Evolutionary conservation across 176 grass and related monocot genomes (phyloP).

Genomic region (Microstegium vimineum): DNA sequence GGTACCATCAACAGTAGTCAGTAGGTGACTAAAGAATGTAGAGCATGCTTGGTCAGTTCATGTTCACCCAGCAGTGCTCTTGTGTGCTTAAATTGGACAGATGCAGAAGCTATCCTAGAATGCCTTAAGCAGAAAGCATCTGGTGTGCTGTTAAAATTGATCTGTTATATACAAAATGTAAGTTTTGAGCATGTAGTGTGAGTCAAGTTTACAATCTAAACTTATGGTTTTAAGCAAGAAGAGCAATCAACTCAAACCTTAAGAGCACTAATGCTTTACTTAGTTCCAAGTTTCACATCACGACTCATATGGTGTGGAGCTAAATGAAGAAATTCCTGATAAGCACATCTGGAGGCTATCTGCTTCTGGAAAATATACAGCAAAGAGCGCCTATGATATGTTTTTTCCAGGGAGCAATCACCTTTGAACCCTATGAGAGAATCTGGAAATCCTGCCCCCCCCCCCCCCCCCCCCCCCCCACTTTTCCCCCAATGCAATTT

Average conservation of each 20-base stretch:
- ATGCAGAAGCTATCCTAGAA: not conserved
- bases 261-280: not conserved
- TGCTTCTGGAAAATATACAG: too few relatives aligned
- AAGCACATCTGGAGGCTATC: too few relatives aligned
- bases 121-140: not conserved
- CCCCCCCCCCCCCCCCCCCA: too few relatives aligned
- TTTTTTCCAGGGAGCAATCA: too few relatives aligned
- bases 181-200: not conserved
- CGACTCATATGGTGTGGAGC: too few relatives aligned
- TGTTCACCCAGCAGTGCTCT: not conserved
- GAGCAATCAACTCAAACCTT: not conserved
- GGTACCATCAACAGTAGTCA: not conserved
- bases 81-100: not conserved
- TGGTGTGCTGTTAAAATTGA: not conserved
- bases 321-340: too few relatives aligned
- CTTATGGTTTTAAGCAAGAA: not conserved
- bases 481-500: too few relatives aligned
- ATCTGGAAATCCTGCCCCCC: too few relatives aligned
- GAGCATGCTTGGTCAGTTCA: not conserved
- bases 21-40: constrained; percentile 10
- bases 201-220: not conserved
- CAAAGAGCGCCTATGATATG: too few relatives aligned
- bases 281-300: constrained; percentile 2
- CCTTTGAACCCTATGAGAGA: too few relatives aligned
- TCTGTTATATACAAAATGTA: not conserved